Conservation (phyloP, 2,329 filamentous ascomycete genomes). For the Alternaria ventricosa region DNA sequence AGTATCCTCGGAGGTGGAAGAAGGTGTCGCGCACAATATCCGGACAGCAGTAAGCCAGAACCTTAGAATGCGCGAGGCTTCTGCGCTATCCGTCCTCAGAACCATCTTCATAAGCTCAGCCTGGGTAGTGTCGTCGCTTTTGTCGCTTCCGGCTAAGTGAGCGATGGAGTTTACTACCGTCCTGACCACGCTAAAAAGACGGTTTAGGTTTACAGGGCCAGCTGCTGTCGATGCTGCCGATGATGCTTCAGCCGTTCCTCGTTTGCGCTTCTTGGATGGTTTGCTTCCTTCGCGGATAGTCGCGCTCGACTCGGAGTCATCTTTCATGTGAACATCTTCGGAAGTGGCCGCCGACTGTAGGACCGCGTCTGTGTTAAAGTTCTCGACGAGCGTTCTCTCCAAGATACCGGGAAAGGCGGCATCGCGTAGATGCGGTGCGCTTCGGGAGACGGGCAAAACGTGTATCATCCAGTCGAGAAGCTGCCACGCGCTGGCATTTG, state of each 20-base stretch:
- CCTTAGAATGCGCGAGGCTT: conserved; percentile 46
- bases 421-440: conserved; percentile 75
- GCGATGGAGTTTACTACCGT: conserved; percentile 29
- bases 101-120: conserved; percentile 47
- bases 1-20: background rate
- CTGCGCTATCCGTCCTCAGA: conserved; percentile 40
- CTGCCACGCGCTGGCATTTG: conserved; percentile 59
- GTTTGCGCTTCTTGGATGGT: conserved; percentile 47
- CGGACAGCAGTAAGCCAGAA: conserved; percentile 42
- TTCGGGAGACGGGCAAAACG: conserved; percentile 71
- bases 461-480: conserved; percentile 67
- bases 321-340: conserved; percentile 18
- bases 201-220: conserved; percentile 12
- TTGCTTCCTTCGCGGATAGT: conserved; percentile 30
- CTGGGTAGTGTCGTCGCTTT: conserved; percentile 28
- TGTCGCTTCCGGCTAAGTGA: conserved; percentile 17
- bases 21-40: conserved; percentile 11
- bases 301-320: conserved; percentile 38
- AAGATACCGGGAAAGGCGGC: conserved; percentile 71
- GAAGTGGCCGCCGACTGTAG: conserved; percentile 1
- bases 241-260: conserved; percentile 26
- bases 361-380: conserved; percentile 28
- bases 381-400: conserved; percentile 69
- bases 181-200: conserved; percentile 34
- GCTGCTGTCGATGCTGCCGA: conserved; percentile 24